Evolutionary conservation across 495 filamentous ascomycete genomes (phyloP).

Genomic region (Penicillium daleae): DNA sequence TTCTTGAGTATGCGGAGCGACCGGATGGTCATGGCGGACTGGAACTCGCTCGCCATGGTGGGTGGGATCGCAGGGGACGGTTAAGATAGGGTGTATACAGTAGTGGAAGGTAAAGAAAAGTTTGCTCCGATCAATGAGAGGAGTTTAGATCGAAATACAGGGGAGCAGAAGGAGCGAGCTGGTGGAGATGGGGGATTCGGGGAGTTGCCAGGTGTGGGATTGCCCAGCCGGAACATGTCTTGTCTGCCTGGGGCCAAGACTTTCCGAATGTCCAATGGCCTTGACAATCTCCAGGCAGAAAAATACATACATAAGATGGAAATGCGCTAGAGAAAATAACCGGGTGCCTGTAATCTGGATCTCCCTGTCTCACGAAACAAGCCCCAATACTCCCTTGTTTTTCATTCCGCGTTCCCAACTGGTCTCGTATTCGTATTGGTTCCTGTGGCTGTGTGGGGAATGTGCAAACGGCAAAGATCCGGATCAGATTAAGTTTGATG

Average conservation of each 20-base stretch:
- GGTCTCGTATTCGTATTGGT: constrained; percentile 9
- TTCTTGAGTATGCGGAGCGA: constrained; percentile 85
- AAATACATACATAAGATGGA: too few species aligned
- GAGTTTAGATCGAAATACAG: not conserved
- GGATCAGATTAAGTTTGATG: constrained; percentile 2
- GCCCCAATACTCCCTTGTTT: not conserved
- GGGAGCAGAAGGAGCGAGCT: not conserved
- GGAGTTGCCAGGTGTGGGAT: constrained; percentile 9
- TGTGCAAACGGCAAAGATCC: not conserved
- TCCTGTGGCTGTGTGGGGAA: not conserved
- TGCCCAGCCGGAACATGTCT: constrained; percentile 10
- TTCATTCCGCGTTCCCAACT: not conserved
- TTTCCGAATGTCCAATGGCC: too few species aligned
- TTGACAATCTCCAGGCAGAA: not conserved
- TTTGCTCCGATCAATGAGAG: not conserved
- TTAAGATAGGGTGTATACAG: not conserved
- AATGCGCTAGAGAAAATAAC: too few species aligned
- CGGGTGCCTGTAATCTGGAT: too few species aligned
- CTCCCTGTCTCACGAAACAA: not conserved
- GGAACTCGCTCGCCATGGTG: constrained; percentile 47
- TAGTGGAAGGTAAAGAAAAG: not conserved
- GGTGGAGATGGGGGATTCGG: constrained; percentile 1
- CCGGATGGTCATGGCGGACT: constrained; percentile 67
- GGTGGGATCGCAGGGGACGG: constrained; percentile 1
- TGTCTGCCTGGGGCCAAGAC: constrained; percentile 8